These are phyloP conservation scores for Alternaria solani DNA, from an alignment of 2,329 filamentous ascomycete species.

Conservation along the genomic window DNA sequence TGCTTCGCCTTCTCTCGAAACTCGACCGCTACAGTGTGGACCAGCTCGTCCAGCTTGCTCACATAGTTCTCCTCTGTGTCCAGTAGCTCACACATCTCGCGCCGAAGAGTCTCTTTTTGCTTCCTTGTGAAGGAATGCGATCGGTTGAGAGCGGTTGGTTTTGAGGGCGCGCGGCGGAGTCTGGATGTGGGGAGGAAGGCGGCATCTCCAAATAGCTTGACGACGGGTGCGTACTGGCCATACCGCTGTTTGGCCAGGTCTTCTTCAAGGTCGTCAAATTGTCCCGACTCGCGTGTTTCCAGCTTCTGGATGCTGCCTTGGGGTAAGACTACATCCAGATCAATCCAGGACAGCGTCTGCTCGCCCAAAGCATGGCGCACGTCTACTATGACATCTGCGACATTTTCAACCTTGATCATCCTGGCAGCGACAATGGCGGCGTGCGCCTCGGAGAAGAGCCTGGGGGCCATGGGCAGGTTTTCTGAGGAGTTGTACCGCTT, in stretches of 20 bases:
- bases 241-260: slow-evolving; percentile 76
- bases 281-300: slow-evolving; percentile 61
- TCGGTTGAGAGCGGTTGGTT: slow-evolving; percentile 79
- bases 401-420: slow-evolving; percentile 83
- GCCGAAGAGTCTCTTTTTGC: slow-evolving; percentile 83
- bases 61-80: slow-evolving; percentile 97
- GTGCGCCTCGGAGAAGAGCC: slow-evolving; percentile 88
- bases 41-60: slow-evolving; percentile 82
- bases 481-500: slow-evolving; percentile 61
- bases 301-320: slow-evolving; percentile 69
- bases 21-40: slow-evolving; percentile 80
- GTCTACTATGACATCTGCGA: slow-evolving; percentile 73
- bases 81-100: slow-evolving; percentile 88
- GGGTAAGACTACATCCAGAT: slow-evolving; percentile 86
- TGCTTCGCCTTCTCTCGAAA: slow-evolving; percentile 75
- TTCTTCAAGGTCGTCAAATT: slow-evolving; percentile 68
- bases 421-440: slow-evolving; percentile 87
- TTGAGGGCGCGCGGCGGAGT: slow-evolving; percentile 84
- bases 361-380: slow-evolving; percentile 80
- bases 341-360: slow-evolving; percentile 83
- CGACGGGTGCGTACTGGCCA: slow-evolving; percentile 76
- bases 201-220: slow-evolving; percentile 82
- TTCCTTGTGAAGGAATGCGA: slow-evolving; percentile 79
- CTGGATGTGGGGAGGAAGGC: slow-evolving; percentile 87
- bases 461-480: slow-evolving; percentile 68